Percentiles rank a stretch among this genome's conserved stretches.
These are phyloP conservation scores for Xylaria sp. DNA, from an alignment of 495 filamentous ascomycete species.

Conservation along the genomic window DNA sequence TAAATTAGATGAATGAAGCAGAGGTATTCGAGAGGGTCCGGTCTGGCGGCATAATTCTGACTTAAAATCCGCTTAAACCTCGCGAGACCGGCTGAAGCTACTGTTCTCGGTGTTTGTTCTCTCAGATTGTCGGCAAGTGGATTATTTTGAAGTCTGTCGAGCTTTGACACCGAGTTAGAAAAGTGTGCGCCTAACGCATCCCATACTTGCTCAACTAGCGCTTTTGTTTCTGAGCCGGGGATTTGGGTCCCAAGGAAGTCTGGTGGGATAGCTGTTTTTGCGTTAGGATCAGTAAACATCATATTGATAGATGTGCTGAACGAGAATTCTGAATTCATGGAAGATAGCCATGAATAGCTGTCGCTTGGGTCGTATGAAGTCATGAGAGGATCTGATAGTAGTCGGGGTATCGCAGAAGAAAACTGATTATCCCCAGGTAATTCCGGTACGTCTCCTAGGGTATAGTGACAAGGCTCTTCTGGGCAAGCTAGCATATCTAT, in stretches of 20 bases:
- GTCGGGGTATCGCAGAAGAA: conserved; percentile 32
- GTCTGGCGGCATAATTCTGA: conserved; percentile 39
- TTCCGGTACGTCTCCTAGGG: conserved; percentile 43
- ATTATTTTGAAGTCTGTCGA: conserved; percentile 46
- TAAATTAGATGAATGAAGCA: conserved; percentile 56
- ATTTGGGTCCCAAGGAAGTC: conserved; percentile 30
- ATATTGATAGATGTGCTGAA: conserved; percentile 44
- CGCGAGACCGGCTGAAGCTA: conserved; percentile 48
- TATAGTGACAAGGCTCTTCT: conserved; percentile 33
- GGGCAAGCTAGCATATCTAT: conserved; percentile 22
- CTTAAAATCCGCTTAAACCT: conserved; percentile 44
- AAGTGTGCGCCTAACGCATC: conserved; percentile 51
- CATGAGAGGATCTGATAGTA: conserved; percentile 39
- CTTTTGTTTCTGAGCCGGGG: conserved; percentile 44
- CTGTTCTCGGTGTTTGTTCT: conserved; percentile 43
- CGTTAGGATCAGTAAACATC: conserved; percentile 36
- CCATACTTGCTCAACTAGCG: conserved; percentile 50
- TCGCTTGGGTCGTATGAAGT: conserved; percentile 39
- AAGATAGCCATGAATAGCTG: conserved; percentile 39
- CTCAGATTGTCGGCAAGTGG: conserved; percentile 45
- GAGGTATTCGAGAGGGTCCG: conserved; percentile 46
- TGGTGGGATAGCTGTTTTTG: conserved; percentile 29
- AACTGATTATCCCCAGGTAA: conserved; percentile 42
- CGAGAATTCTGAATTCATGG: conserved; percentile 35
- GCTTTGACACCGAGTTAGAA: conserved; percentile 46